A percentile compares a stretch with the other conserved stretches of the same genome.
These are phyloP conservation scores for Anethum foeniculum DNA, from an alignment of 140 eudicot genomes.

Conservation along the genomic window DNA sequence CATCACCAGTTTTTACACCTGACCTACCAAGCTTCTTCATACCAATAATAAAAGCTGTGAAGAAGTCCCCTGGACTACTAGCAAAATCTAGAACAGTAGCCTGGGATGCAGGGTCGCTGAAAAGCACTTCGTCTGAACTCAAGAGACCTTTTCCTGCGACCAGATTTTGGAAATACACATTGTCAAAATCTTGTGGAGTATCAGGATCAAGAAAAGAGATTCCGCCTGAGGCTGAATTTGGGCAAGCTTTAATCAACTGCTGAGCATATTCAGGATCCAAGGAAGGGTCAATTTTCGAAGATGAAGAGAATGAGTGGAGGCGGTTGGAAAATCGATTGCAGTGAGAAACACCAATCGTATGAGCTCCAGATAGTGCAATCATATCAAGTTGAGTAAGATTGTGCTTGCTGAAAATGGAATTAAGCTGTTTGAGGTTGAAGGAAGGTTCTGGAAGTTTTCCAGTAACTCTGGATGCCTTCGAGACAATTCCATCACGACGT, in stretches of 20 bases:
- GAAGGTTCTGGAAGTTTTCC: slow-evolving; percentile 66
- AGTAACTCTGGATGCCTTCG: slow-evolving; percentile 61
- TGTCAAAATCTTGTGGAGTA: slow-evolving; percentile 60
- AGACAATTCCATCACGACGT: slow-evolving; percentile 69
- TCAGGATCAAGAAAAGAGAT: slow-evolving; percentile 54
- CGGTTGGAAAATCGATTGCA: slow-evolving; percentile 64
- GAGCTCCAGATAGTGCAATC: slow-evolving; percentile 84
- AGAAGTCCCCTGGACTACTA: slow-evolving; percentile 34
- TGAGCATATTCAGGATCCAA: slow-evolving; percentile 53
- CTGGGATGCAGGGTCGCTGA: slow-evolving; percentile 40
- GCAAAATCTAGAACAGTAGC: slow-evolving; percentile 56
- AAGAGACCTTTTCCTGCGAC: slow-evolving; percentile 67
- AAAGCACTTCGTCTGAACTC: slow-evolving; percentile 65
- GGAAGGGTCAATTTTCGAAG: slow-evolving; percentile 53
- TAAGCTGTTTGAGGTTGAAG: slow-evolving; percentile 40
- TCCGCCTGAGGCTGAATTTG: slow-evolving; percentile 37
- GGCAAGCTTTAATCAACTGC: slow-evolving; percentile 47
- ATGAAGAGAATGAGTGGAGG: slow-evolving; percentile 50
- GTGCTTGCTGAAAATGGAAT: slow-evolving; percentile 46
- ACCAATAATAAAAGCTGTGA: slow-evolving; percentile 53
- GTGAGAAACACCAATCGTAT: slow-evolving; percentile 80
- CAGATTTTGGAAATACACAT: slow-evolving; percentile 56
- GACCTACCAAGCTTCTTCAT: slow-evolving; percentile 72
- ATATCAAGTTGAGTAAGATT: slow-evolving; percentile 55
- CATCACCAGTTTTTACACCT: slow-evolving; percentile 55